Percentiles rank a stretch among this genome's conserved stretches.
Evolutionary conservation across 2,329 filamentous ascomycete species (phyloP).

Genomic region (Harringtonia aguacate): DNA sequence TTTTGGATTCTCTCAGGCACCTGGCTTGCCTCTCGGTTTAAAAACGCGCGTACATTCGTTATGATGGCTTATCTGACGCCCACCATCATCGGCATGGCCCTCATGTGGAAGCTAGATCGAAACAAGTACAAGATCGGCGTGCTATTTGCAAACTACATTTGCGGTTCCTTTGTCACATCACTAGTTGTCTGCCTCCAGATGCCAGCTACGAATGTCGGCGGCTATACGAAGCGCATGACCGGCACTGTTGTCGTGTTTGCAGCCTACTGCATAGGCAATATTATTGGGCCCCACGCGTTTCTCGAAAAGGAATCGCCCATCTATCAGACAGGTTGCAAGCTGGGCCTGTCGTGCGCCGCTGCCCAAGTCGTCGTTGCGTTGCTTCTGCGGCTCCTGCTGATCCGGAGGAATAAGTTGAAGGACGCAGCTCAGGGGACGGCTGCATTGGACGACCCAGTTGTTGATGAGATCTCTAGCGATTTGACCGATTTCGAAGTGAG

Average conservation of each 20-base stretch:
- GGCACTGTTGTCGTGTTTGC: slow-evolving; percentile 3
- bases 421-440: not conserved
- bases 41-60: not conserved
- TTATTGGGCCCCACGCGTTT: slow-evolving; percentile 4
- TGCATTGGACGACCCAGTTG: not conserved
- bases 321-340: slow-evolving; percentile 2
- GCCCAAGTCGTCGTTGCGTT: not conserved
- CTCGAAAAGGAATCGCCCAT: not conserved
- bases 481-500: slow-evolving; percentile 2
- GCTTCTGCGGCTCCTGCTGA: not conserved
- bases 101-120: slow-evolving; percentile 5
- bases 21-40: not conserved
- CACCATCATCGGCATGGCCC: not conserved
- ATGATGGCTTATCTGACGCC: slow-evolving; percentile 2
- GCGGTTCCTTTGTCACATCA: not conserved
- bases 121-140: slow-evolving; percentile 1
- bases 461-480: not conserved
- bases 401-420: not conserved
- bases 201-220: slow-evolving; percentile 1
- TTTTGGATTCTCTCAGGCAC: slow-evolving; percentile 1
- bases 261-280: slow-evolving; percentile 1
- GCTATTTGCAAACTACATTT: slow-evolving; percentile 3
- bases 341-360: not conserved
- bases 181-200: slow-evolving; percentile 4
- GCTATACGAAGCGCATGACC: slow-evolving; percentile 3